Base-by-base conservation (phyloP, 2,329 filamentous ascomycete genomes). In the Sarocladium oryzae region DNA sequence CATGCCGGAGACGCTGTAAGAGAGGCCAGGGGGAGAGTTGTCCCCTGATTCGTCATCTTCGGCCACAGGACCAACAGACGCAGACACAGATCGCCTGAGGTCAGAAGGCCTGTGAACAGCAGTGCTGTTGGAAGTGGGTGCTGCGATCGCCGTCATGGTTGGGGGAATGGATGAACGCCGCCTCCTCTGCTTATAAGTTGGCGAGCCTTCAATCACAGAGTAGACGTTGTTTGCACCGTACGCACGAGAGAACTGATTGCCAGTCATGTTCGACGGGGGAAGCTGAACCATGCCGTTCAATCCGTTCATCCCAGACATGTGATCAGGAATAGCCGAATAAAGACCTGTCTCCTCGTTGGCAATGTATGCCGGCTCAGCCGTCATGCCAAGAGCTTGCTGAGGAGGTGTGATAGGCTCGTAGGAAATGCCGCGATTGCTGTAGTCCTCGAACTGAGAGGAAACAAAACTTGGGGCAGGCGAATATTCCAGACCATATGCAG, bases 381-480 rank as follows among this genome's bases (percentile, higher is more conserved):
- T 82, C 58, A 96, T 85, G 56, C 81, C 84, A 53, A 93, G 72
- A 13, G 88, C 82, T 69, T 96, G 89, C 67, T 97, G 93, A 15
- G 93, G 93, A 53, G 93, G 93, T 0, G 93, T 99, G 60, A 99
- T 84, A 50, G 93, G 93, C 76, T 99, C 93, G 66, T 92, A 99
- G 2, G 92, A 97, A 62, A 97, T 84, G 49, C 90, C 93, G 53
- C 93, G 87, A 66, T 91, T 92, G 80, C 89, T 95, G 76, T 96
- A 99, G 67, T 97, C 92, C 66, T 97, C 93, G 62, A 92, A 96
- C 63, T 96, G 91, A 1, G 93, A 97, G n/a, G 93, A 97, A 50
- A 96, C 91, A 63, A 97, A 97, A 1, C 93, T 97, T 2, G 93
- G 93, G 0, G 93, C 93, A 50, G 93, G 93, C 15, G 93, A 99